Base-by-base conservation (phyloP, 352 stramenopile genomes). In the Phytophthora ramorum region DNA sequence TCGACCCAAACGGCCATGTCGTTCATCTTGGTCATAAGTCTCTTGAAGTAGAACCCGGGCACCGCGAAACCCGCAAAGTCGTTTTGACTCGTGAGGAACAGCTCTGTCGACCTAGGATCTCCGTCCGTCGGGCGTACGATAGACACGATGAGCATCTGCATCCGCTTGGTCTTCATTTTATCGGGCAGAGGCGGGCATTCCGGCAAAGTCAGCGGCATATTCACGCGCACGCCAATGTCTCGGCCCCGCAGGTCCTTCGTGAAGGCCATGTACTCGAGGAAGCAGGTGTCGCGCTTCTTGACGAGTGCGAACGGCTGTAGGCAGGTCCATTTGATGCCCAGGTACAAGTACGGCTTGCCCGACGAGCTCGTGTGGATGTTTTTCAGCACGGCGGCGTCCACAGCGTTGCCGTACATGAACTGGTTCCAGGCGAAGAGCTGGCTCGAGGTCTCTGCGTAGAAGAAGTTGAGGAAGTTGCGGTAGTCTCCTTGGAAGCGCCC, bases 261-360 rank as follows among this genome's bases (percentile, higher is more conserved):
- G 73, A 80, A 85, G 10, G 76, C 74, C 74, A 92, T 85, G 67
- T 89, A 91, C 61, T 94, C 85, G 41, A 94, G 58, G 50, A 81
- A 90, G 61, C 75, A 85, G 12, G 81, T 81, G 66, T 94, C 81
- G 28, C 79, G 73, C 69, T 90, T 90, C 57, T 78, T 78, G 20
- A 81, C 62, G 17, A 91, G 72, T 34, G 83, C 57, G 20, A 81
- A 81, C n/a, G 78, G 73, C 58, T 81, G 75, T 37, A 90, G 61
- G 49, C 81, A 90, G 28, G 74, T 71, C 85, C 85, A 94, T 48
- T 94, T 94, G 71, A 91, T 86, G 19, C 85, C 85, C 34, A 94
- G 68, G 59, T 94, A 94, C 60, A 79, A 24, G 45, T 85, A 65
- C 19, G 76, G 58, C 35, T 78, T 68, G 35, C 63, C 62, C 22